Base-by-base conservation (phyloP, 352 stramenopile species). In the Globisporangium iwayamae region DNA sequence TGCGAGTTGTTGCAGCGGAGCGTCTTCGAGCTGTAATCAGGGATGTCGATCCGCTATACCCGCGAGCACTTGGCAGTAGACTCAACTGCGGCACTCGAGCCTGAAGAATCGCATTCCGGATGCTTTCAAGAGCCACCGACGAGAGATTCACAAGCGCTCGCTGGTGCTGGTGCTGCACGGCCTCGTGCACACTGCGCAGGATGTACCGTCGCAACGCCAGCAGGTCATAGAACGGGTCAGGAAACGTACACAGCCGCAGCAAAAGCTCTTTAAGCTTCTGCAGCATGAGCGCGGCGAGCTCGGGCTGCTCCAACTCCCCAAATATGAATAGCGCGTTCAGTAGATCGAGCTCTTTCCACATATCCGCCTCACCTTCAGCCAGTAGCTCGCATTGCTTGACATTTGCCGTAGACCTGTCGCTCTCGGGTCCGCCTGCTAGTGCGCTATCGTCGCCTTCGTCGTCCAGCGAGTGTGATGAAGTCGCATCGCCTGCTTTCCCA, bases 171-270 rank as follows among this genome's bases (percentile, higher is more conserved):
- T 86, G 79, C 38, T 85, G 62, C 6, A 87, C 70, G 0, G 81
- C 80, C 4, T 85, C 79, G 47, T 87, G 75, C 41, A 93, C 75
- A 30, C 72, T 83, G 0, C 75, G 71, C 39, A 94, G 66, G 52
- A 94, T 83, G 34, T 86, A 72, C 0, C 73, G 68, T 1, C 79
- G 69, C 30, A 92, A 66, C 25, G 71, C 69, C 4, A 91, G 71
- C 7, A 90, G 61, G 8, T 83, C 74, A 25, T 81, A 84, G 11
- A 89, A 68, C 45, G 85, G 73, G 65, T 93, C 82, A 0, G 75
- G 64, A 32, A 90, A 81, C 20, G 62, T 55, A 32, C 78, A 89
- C 1, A 69, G 32, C 2, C 64, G 66, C 20, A 66, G 53, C 22
- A 94, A 67, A 14, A 73, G 62, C 6, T 81, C 68, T 6, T 83